A percentile compares a stretch with the other conserved stretches of the same genome.
Evolutionary conservation across 1,139 yeast genomes (phyloP).

Genomic region (Candida dubliniensis): DNA sequence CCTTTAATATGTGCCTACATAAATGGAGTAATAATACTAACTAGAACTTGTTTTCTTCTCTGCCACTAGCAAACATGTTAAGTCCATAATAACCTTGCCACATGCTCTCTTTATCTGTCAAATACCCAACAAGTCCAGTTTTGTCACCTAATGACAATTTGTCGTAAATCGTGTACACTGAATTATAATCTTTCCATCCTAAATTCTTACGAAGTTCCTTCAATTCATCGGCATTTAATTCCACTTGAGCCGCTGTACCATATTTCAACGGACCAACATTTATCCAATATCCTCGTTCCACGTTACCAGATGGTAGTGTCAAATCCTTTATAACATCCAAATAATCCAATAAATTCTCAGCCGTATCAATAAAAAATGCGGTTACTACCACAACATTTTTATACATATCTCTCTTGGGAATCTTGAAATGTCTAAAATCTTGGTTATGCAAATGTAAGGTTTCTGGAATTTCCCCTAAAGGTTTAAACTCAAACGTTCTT

Average conservation of each 20-base stretch:
- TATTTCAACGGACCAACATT: conserved; percentile 86
- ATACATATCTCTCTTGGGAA: conserved; percentile 25
- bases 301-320: conserved; percentile 32
- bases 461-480: conserved; percentile 35
- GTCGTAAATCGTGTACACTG: conserved; percentile 10
- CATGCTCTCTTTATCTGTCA: conserved; percentile 63
- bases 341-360: conserved; percentile 76
- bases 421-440: conserved; percentile 61
- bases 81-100: conserved; percentile 81
- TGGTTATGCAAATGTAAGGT: conserved; percentile 54
- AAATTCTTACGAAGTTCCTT: conserved; percentile 44
- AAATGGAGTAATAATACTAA: too few relatives aligned
- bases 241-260: conserved; percentile 83
- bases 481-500: conserved; percentile 42
- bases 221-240: conserved; percentile 67
- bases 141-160: conserved; percentile 22
- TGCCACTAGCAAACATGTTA: conserved; percentile 43
- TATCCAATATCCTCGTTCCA: conserved; percentile 65
- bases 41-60: conserved; percentile 24
- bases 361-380: conserved; percentile 82
- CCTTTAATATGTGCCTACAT: conserved; percentile 5
- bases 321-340: conserved; percentile 59
- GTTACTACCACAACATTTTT: conserved; percentile 63
- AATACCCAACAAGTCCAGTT: conserved; percentile 43
- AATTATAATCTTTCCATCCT: conserved; percentile 61